Conservation (phyloP, 371 early-diverging fungal genomes). For the Saksenaea vasiformis region DNA sequence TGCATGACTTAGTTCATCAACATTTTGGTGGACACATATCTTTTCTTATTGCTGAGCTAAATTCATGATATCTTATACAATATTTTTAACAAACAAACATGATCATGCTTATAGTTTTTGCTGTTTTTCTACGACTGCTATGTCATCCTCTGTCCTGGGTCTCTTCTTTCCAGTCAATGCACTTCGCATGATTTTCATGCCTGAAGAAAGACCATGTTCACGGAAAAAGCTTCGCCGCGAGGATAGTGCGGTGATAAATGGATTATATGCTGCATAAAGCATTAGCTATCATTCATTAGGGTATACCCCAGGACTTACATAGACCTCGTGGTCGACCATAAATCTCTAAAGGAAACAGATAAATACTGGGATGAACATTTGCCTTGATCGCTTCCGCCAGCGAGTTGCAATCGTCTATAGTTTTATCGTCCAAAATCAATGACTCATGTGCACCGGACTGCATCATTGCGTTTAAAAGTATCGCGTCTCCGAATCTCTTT, state of each 20-base stretch:
- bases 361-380: background rate
- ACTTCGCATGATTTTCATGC: background rate
- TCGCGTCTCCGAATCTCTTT: background rate
- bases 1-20: too few species aligned
- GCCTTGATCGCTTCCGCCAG: background rate
- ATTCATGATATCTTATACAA: too few species aligned
- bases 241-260: background rate
- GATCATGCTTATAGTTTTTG: background rate
- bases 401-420: background rate
- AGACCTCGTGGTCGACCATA: background rate
- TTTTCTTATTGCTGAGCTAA: too few species aligned
- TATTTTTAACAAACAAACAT: too few species aligned
- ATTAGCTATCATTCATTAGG: background rate
- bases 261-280: background rate
- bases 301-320: background rate
- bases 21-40: too few species aligned
- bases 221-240: background rate
- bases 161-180: background rate
- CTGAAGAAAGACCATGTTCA: slow-evolving; percentile 1
- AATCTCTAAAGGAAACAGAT: background rate
- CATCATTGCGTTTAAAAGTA: background rate
- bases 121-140: background rate
- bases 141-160: background rate
- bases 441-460: background rate
- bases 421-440: background rate